Base-by-base conservation (phyloP, 2,329 filamentous ascomycete species). In the Coniochaeta sp. region DNA sequence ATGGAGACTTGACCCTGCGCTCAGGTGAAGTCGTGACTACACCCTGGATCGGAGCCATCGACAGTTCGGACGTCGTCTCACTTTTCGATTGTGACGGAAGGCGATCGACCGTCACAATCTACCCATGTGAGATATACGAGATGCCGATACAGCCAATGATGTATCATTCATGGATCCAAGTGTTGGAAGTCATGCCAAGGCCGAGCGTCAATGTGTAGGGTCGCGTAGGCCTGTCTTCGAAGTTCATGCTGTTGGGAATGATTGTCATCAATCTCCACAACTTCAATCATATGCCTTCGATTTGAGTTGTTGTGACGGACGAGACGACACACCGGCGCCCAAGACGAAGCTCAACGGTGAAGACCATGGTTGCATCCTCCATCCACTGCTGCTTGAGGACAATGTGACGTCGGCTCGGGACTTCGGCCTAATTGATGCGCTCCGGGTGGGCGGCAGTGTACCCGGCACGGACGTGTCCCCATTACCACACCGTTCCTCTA, bases 361-460 rank as follows among this genome's bases (percentile, higher is more conserved):
- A 38, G 20, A 14, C 14, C 38, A 26, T 24, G 18, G 18, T 42
- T 18, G 38, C 18, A 42, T 18, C 5, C 6, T 2, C 8, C 35
- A 42, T 24, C 38, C 38, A 38, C 38, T 42, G 18, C 18, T 42
- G 22, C 9, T 42, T 42, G 22, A 8, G 18, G 5, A 24, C 38
- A 22, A 42, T 42, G 38, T 42, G 18, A 42, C 38, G 38, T 18
- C 38, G 38, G 38, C 38, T 42, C 38, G 38, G 38, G 38, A 42
- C 22, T 26, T 42, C 38, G 38, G 38, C 38, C 38, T 42, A 26
- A 42, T 26, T 42, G 38, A 42, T 42, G 10, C 38, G n/a, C 10
- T 42, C 22, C 18, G 38, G 38, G 33, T 24, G 38, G 22, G 18
- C 33, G 18, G 33, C 33, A 16, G 18, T 38, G 38, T 42, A 26